These are phyloP conservation scores for Tetrahymena borealis DNA, from an alignment of 73 alveolate genomes.

Conservation along the genomic window DNA sequence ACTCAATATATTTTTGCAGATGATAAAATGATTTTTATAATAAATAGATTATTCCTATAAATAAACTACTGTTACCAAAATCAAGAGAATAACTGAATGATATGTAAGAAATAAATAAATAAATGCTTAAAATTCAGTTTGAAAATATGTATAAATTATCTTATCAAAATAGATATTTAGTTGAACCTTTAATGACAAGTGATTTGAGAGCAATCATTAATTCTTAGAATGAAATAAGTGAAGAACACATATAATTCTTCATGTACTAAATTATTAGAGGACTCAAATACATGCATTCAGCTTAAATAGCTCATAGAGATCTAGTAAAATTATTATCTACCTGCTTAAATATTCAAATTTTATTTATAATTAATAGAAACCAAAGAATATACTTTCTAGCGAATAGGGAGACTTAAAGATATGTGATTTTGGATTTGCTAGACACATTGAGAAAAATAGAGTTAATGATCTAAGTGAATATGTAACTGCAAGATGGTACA, in stretches of 20 bases:
- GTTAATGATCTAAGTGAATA: slow-evolving; percentile 35
- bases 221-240: slow-evolving; percentile 10
- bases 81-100: slow-evolving; percentile 57
- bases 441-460: slow-evolving; percentile 21
- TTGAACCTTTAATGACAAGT: not conserved
- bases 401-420: slow-evolving; percentile 27
- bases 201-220: not conserved
- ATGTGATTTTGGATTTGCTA: slow-evolving; percentile 39
- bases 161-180: not conserved
- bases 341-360: not conserved
- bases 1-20: not conserved
- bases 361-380: slow-evolving; percentile 16
- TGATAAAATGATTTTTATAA: not conserved
- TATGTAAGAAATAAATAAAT: slow-evolving; percentile 68
- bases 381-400: slow-evolving; percentile 24
- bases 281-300: slow-evolving; percentile 46
- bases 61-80: slow-evolving; percentile 40
- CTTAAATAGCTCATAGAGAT: slow-evolving; percentile 35
- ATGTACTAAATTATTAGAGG: slow-evolving; percentile 36
- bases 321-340: not conserved
- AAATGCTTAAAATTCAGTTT: too few relatives aligned
- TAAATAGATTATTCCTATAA: not conserved
- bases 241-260: slow-evolving; percentile 31
- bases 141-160: too few relatives aligned
- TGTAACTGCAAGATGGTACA: slow-evolving; percentile 33